Conservation (phyloP, 805 yeast genomes). For the Yarrowia sp. region DNA sequence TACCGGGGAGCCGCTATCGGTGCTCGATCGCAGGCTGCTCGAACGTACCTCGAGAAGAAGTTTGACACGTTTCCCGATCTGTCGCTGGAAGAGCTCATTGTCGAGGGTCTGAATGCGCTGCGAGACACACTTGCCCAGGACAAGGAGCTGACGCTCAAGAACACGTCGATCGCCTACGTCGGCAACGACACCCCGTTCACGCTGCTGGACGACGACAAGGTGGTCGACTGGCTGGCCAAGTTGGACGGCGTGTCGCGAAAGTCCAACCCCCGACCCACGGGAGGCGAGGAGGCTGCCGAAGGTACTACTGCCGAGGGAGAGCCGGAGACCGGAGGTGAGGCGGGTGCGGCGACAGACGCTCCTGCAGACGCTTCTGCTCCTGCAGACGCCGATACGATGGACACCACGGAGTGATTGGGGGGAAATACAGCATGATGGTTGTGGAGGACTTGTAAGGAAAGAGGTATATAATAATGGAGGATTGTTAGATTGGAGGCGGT, state of each 20-base stretch:
- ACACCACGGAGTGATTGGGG: constrained; percentile 34
- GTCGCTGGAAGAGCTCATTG: constrained; percentile 74
- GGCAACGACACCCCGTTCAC: constrained; percentile 79
- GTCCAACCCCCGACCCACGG: constrained; percentile 49
- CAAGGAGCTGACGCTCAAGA: constrained; percentile 81
- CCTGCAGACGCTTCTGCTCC: constrained; percentile 14
- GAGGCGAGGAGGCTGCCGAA: constrained; percentile 23
- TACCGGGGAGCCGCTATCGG: constrained; percentile 95
- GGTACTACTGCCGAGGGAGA: constrained; percentile 26
- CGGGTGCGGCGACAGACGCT: constrained; percentile 23
- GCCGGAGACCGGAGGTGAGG: not conserved
- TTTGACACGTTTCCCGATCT: constrained; percentile 69
- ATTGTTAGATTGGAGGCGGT: not conserved
- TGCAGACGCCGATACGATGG: constrained; percentile 27
- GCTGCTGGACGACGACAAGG: constrained; percentile 85
- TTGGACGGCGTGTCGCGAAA: constrained; percentile 71
- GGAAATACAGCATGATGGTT: too few relatives aligned
- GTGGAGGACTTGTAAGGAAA: too few relatives aligned
- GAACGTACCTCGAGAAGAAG: constrained; percentile 91
- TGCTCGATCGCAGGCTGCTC: constrained; percentile 97
- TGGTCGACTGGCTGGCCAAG: constrained; percentile 79
- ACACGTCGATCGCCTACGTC: constrained; percentile 92
- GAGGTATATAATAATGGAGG: constrained; percentile 15
- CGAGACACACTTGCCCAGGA: constrained; percentile 95
- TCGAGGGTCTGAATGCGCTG: constrained; percentile 86